Base-by-base conservation (phyloP, 768 basidiomycete genomes). In the Pisolithus microcarpus region DNA sequence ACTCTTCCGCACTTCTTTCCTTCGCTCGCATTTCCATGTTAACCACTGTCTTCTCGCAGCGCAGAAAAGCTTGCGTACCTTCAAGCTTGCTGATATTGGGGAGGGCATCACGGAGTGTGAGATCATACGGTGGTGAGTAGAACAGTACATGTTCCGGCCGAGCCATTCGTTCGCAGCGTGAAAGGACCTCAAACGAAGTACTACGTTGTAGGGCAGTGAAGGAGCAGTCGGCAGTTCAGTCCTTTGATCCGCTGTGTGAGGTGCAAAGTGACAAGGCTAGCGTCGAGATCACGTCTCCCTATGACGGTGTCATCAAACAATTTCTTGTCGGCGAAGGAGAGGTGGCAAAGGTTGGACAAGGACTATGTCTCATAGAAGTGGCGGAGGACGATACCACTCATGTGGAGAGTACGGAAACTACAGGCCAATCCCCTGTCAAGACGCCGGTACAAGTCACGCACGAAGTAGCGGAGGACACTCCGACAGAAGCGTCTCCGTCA, bases 21-120 rank as follows among this genome's bases (percentile, higher is more conserved):
- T 69, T 43, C 60, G 66, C 31, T 56, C 61, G 0, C 64, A 58
- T 46, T 75, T 77, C 50, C 75, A 77, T 56, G 59, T 64, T 2
- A 67, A 64, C 1, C 56, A 55, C 16, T 48, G 65, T 15, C 60
- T 59, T 40, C 67, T 61, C 49, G 64, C 67, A 1, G 61, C 68
- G 2, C 61, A 61, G 23, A 75, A 68, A 47, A 64, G 71, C 11
- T 50, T 75, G n/a, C 72, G 85, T 51, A 78, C 73, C 8, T 89
- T 89, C 73, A 87, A 81, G 51, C 78, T 90, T 37, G 87, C 87
- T 1, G 87, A 91, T 63, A 89, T 92, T 61, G 90, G 91, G 4
- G 90, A 92, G 67, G 91, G 91, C 5, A 91, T 93, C 57, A 91
- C 89, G 21, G 90, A 93, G 66, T 89, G 87, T 61, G 89, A 94